Percentiles rank a stretch among this genome's conserved stretches.
Evolutionary conservation across 1,139 yeast species (phyloP).

Genomic region (Kodamaea sp.): DNA sequence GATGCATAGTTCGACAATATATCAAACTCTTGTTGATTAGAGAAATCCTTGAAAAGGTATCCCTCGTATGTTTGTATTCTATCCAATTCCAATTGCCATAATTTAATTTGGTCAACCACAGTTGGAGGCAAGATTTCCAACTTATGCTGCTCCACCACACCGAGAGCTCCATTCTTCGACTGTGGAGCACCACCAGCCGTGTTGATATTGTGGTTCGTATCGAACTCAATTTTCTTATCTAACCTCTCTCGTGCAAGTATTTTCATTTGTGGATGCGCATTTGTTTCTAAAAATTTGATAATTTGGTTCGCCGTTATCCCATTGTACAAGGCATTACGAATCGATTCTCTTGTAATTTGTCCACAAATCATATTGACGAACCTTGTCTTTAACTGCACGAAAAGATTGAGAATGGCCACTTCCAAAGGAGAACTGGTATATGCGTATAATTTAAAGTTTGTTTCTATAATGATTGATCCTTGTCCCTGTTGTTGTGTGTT

Average conservation of each 20-base stretch:
- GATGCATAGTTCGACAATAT: constrained; percentile 72
- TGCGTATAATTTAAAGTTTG: constrained; percentile 89
- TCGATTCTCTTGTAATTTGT: constrained; percentile 86
- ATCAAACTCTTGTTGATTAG: constrained; percentile 72
- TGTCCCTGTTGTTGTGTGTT: constrained; percentile 17
- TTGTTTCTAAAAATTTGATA: constrained; percentile 80
- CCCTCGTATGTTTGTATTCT: constrained; percentile 89
- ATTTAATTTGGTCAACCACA: constrained; percentile 87
- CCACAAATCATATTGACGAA: constrained; percentile 94
- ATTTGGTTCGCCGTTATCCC: constrained; percentile 97
- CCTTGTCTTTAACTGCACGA: constrained; percentile 79
- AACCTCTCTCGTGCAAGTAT: constrained; percentile 63
- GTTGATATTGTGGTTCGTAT: constrained; percentile 53
- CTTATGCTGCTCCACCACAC: constrained; percentile 35
- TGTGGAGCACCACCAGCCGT: constrained; percentile 46
- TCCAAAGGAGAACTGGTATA: constrained; percentile 94
- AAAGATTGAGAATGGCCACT: constrained; percentile 84
- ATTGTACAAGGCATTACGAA: constrained; percentile 73
- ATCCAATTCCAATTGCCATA: constrained; percentile 96
- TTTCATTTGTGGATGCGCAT: constrained; percentile 93
- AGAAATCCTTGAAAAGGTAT: constrained; percentile 80
- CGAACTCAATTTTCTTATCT: constrained; percentile 64
- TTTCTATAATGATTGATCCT: constrained; percentile 84
- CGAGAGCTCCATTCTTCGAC: constrained; percentile 26
- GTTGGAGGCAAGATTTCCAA: constrained; percentile 86